Percentiles rank a stretch among this genome's conserved stretches.
Conservation (phyloP, 2,329 filamentous ascomycete genomes). For the Neonectria sp. region DNA sequence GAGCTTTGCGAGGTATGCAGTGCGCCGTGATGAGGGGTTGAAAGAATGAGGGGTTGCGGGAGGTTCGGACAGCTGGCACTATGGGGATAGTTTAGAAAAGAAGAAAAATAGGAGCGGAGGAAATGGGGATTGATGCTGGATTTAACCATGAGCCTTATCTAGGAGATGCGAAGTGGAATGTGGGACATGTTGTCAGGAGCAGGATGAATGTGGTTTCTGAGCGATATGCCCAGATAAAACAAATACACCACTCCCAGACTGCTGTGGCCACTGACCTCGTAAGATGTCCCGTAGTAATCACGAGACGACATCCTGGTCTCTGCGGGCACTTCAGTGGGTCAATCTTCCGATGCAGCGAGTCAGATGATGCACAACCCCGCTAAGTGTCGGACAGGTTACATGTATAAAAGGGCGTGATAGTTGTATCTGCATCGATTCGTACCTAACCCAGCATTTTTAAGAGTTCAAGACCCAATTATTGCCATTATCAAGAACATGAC, state of each 20-base stretch:
- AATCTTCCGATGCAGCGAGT: background rate
- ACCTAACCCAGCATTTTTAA: background rate
- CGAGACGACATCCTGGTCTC: background rate
- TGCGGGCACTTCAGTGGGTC: background rate
- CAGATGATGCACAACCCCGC: constrained; percentile 27
- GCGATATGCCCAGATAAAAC: background rate
- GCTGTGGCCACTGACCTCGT: background rate
- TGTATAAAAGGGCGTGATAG: background rate
- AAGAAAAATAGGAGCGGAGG: background rate
- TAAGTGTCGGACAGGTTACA: background rate
- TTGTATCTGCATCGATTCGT: background rate
- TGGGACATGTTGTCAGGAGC: background rate
- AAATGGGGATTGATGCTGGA: background rate
- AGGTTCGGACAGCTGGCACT: background rate
- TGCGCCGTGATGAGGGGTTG: background rate
- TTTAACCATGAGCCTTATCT: background rate
- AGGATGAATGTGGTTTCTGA: background rate
- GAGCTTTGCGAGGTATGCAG: background rate
- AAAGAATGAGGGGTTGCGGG: background rate
- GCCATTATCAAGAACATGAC: background rate
- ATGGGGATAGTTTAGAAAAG: background rate
- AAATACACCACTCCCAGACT: too few relatives aligned
- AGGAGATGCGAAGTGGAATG: background rate
- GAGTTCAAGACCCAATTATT: background rate
- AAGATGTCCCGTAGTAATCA: background rate